A percentile compares a stretch with the other conserved stretches of the same genome.
phyloP scores from a whole-genome alignment of 345 rosid genomes.

The Moricandia arvensis region DNA sequence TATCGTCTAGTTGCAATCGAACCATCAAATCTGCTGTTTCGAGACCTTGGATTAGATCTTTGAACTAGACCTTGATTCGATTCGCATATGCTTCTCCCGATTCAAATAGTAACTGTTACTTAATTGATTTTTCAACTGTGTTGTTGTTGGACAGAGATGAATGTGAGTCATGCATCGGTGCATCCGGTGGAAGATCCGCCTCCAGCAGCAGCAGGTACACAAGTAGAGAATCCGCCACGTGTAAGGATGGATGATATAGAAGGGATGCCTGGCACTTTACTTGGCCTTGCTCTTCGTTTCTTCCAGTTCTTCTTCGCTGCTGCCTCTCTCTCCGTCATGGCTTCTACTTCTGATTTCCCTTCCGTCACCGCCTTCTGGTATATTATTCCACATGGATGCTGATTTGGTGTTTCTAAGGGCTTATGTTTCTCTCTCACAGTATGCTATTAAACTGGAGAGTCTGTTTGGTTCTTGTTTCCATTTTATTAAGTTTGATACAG shows the following conservation, averaged over 20 bases:
- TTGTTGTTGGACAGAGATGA: conserved; percentile 46
- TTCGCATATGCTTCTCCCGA: too few relatives aligned
- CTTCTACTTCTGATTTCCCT: conserved; percentile 69
- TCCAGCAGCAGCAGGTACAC: conserved; percentile 36
- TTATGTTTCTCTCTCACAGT: background rate
- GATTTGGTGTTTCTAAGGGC: background rate
- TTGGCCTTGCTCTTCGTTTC: conserved; percentile 67
- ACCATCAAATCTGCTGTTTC: background rate
- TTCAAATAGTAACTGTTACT: too few relatives aligned
- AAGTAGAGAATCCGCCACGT: conserved; percentile 51
- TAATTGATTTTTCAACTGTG: background rate
- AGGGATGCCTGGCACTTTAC: conserved; percentile 84
- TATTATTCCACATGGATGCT: background rate
- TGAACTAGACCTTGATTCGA: background rate
- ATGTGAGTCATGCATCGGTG: conserved; percentile 84
- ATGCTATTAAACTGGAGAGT: background rate
- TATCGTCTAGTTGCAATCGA: background rate
- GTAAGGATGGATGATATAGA: conserved; percentile 75
- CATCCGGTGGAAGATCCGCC: conserved; percentile 80
- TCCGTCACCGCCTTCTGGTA: conserved; percentile 80
- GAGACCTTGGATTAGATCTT: background rate
- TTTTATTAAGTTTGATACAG: background rate
- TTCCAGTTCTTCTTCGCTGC: conserved; percentile 56
- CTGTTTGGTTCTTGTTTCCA: background rate
- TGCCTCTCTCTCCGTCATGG: conserved; percentile 64